phyloP scores from a whole-genome alignment of 805 yeast genomes.

The Ogataea salicorniae region DNA sequence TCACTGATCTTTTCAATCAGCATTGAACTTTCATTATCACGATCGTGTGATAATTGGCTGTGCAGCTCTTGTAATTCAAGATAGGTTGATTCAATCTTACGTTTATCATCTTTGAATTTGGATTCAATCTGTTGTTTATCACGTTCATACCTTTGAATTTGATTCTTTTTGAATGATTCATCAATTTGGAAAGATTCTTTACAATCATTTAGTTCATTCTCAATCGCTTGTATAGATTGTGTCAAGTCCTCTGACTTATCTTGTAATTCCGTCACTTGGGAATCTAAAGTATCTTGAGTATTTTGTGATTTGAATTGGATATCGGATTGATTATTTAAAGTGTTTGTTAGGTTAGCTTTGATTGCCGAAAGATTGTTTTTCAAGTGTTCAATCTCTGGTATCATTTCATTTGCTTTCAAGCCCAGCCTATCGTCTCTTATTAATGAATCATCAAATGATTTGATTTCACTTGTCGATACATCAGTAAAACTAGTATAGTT shows the following conservation, averaged over 20 bases:
- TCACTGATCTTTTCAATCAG: constrained; percentile 1
- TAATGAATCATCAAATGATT: constrained; percentile 22
- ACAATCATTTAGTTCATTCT: constrained; percentile 13
- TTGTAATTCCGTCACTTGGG: constrained; percentile 29
- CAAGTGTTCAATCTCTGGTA: constrained; percentile 31
- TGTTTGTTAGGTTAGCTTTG: constrained; percentile 42
- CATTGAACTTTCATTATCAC: not conserved
- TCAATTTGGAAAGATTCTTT: constrained; percentile 14
- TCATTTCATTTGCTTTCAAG: constrained; percentile 38
- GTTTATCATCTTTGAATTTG: constrained; percentile 9
- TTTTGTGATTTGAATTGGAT: constrained; percentile 40
- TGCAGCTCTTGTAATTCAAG: constrained; percentile 48
- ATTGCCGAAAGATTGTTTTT: constrained; percentile 35
- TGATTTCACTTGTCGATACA: constrained; percentile 18
- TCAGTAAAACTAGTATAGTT: constrained; percentile 33
- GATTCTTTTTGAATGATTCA: constrained; percentile 12
- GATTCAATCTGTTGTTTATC: constrained; percentile 13
- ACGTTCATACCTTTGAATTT: constrained; percentile 11
- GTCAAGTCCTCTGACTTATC: constrained; percentile 55
- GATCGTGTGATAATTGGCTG: constrained; percentile 34
- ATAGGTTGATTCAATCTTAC: constrained; percentile 31
- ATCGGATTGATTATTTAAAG: constrained; percentile 50
- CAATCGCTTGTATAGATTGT: constrained; percentile 36
- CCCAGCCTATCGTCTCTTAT: constrained; percentile 40
- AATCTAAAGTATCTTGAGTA: constrained; percentile 47